Conservation (phyloP, 345 rosid genomes). For the Hevea brasiliensis region DNA sequence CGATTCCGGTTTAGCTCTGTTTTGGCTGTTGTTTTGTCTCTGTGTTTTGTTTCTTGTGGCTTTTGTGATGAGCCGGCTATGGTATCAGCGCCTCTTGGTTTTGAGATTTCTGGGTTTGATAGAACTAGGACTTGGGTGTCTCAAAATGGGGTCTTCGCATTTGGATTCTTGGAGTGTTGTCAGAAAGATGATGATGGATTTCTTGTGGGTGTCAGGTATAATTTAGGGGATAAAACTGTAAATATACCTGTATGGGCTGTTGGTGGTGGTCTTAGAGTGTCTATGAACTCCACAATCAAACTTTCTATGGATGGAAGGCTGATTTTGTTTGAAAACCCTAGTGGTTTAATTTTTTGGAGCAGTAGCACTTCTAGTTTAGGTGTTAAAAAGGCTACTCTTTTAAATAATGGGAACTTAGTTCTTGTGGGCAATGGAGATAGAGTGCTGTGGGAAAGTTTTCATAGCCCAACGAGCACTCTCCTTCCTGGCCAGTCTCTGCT, state of each 20-base stretch:
- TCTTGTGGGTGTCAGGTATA: slow-evolving; percentile 39
- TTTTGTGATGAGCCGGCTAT: slow-evolving; percentile 27
- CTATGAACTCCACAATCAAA: slow-evolving; percentile 38
- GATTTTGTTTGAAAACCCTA: slow-evolving; percentile 35
- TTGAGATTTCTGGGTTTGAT: slow-evolving; percentile 40
- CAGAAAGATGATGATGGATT: slow-evolving; percentile 24
- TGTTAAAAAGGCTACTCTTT: slow-evolving; percentile 38
- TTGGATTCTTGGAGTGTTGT: slow-evolving; percentile 34
- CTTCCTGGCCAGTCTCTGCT: slow-evolving; percentile 43
- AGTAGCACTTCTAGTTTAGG: slow-evolving; percentile 36
- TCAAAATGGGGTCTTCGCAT: slow-evolving; percentile 40
- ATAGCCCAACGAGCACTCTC: slow-evolving; percentile 37
- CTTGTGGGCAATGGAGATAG: slow-evolving; percentile 30
- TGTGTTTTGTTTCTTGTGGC: slow-evolving; percentile 26
- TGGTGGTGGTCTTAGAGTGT: slow-evolving; percentile 39
- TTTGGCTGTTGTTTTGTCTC: slow-evolving; percentile 26
- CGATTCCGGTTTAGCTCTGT: slow-evolving; percentile 10
- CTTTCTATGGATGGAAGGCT: slow-evolving; percentile 41
- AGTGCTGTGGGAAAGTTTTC: slow-evolving; percentile 41
- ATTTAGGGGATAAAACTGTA: slow-evolving; percentile 32
- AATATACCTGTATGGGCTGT: slow-evolving; percentile 40
- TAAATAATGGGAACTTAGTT: slow-evolving; percentile 37
- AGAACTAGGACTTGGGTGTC: slow-evolving; percentile 38
- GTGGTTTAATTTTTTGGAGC: slow-evolving; percentile 37
- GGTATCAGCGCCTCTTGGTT: slow-evolving; percentile 42